phyloP scores from a whole-genome alignment of 495 filamentous ascomycete species.

The Lepidopterella palustris region DNA sequence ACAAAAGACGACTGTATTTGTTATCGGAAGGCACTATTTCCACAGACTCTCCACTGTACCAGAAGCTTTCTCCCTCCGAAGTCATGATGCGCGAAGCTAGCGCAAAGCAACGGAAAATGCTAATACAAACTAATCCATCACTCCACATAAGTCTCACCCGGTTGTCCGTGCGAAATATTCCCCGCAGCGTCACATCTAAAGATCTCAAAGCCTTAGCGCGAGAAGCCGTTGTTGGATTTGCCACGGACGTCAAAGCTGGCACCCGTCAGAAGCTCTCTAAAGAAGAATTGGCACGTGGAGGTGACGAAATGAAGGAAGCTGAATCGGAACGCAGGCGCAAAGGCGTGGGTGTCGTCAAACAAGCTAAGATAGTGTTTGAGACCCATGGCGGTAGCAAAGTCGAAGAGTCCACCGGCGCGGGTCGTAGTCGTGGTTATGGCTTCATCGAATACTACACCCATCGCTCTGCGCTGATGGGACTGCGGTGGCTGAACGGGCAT shows the following conservation, averaged over 20 bases:
- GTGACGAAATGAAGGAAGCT: constrained; percentile 69
- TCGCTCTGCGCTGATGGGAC: constrained; percentile 88
- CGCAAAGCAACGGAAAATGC: constrained; percentile 75
- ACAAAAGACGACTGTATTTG: constrained; percentile 89
- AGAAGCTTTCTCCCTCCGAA: constrained; percentile 70
- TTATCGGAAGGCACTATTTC: constrained; percentile 79
- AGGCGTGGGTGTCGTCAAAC: constrained; percentile 87
- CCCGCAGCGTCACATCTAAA: constrained; percentile 75
- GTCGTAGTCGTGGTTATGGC: constrained; percentile 85
- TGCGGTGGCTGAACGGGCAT: constrained; percentile 89
- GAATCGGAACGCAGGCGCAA: constrained; percentile 71
- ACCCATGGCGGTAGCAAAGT: constrained; percentile 75
- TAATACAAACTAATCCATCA: constrained; percentile 83
- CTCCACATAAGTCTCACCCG: constrained; percentile 87
- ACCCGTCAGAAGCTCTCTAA: constrained; percentile 69
- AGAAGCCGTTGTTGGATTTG: constrained; percentile 86
- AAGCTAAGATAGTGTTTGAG: constrained; percentile 93
- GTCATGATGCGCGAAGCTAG: constrained; percentile 82
- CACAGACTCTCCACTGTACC: constrained; percentile 62
- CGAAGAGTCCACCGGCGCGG: constrained; percentile 61
- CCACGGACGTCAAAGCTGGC: constrained; percentile 74
- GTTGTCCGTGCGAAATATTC: constrained; percentile 90
- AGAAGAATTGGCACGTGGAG: constrained; percentile 74
- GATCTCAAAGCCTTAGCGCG: constrained; percentile 86
- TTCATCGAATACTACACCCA: constrained; percentile 97